These are phyloP conservation scores for Dioscorea cayenensis DNA, from an alignment of 116 monocot genomes.

Conservation along the genomic window DNA sequence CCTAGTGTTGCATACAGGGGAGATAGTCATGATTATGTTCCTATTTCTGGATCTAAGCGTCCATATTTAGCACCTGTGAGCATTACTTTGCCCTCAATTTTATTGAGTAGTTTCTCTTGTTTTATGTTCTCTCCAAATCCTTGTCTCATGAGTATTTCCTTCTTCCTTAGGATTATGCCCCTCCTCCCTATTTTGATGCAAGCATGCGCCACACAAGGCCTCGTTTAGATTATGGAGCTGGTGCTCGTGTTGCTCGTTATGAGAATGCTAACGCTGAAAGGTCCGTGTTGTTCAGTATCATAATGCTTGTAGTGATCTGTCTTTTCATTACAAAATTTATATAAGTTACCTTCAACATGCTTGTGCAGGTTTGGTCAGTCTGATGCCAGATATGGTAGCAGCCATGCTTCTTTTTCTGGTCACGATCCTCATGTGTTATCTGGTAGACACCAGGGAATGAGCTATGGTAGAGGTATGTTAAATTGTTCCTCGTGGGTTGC, in stretches of 20 bases:
- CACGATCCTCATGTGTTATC: slow-evolving; percentile 66
- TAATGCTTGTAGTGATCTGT: neutral
- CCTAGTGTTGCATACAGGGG: slow-evolving; percentile 50
- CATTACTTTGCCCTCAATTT: neutral
- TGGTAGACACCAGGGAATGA: slow-evolving; percentile 69
- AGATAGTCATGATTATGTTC: slow-evolving; percentile 62
- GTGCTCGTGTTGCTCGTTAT: slow-evolving; percentile 45
- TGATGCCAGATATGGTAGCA: slow-evolving; percentile 60
- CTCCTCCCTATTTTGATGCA: slow-evolving; percentile 64
- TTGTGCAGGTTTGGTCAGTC: slow-evolving; percentile 48
- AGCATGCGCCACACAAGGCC: slow-evolving; percentile 59
- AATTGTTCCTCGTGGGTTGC: neutral
- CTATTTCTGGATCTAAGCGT: slow-evolving; percentile 71
- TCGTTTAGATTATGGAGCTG: slow-evolving; percentile 67
- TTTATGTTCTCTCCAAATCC: neutral
- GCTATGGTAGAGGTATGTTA: slow-evolving; percentile 40
- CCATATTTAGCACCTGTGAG: slow-evolving; percentile 71
- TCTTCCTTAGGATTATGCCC: slow-evolving; percentile 58
- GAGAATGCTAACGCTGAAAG: slow-evolving; percentile 68
- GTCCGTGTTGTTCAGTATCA: slow-evolving; percentile 12
- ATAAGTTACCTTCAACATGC: neutral
- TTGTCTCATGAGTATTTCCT: neutral
- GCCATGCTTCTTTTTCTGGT: slow-evolving; percentile 48
- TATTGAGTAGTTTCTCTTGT: neutral
- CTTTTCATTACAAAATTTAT: neutral